phyloP scores from a whole-genome alignment of 305 asterid species.

The Fraxinus paxiana region DNA sequence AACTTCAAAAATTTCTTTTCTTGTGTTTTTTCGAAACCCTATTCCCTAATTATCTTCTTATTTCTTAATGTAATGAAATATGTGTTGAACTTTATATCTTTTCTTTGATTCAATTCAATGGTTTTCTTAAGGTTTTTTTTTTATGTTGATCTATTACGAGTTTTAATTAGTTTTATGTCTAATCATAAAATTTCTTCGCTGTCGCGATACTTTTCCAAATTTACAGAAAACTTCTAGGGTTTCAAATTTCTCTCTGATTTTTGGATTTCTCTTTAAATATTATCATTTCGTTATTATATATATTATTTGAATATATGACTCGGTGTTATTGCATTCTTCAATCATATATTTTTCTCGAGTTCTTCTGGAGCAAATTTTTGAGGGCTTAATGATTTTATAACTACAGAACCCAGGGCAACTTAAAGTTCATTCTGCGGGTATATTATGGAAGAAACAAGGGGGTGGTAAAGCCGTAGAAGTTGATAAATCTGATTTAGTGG shows the following conservation, averaged over 20 bases:
- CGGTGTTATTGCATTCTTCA: not conserved
- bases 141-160: not conserved
- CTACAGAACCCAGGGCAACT: conserved; percentile 87
- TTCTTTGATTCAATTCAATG: not conserved
- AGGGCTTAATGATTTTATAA: not conserved
- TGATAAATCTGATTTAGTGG: conserved; percentile 67
- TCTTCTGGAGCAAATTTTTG: not conserved
- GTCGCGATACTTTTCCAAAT: not conserved
- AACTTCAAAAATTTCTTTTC: not conserved
- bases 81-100: not conserved
- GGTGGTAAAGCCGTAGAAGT: conserved; percentile 95
- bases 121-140: conserved; percentile 27
- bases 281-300: not conserved
- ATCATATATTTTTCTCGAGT: conserved; percentile 1
- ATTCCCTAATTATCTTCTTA: conserved; percentile 12
- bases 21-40: conserved; percentile 29
- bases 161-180: not conserved
- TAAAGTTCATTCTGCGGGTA: conserved; percentile 75
- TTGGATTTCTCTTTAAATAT: not conserved
- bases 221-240: not conserved
- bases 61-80: not conserved
- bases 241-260: not conserved
- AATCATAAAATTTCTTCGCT: not conserved
- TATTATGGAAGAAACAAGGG: conserved; percentile 91
- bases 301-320: not conserved